These are phyloP conservation scores for Prunus mongolica DNA, from an alignment of 306 rosid genomes.

Conservation along the genomic window DNA sequence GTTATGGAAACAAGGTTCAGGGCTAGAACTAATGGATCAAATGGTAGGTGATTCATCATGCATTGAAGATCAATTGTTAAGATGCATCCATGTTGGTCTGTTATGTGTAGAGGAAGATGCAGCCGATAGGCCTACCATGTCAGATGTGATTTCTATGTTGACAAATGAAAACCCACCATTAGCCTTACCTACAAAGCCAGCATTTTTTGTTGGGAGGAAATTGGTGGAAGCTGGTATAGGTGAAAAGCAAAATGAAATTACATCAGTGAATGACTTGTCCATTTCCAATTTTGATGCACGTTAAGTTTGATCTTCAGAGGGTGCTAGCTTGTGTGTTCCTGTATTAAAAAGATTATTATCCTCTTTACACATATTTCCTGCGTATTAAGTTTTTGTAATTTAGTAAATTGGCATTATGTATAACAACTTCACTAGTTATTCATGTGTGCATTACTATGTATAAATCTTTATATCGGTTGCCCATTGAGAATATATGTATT, in stretches of 20 bases:
- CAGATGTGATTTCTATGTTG: slow-evolving; percentile 16
- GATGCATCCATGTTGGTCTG: slow-evolving; percentile 13
- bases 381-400: too few species aligned
- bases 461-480: too few species aligned
- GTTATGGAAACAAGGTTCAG: not conserved
- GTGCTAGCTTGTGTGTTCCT: too few species aligned
- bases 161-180: not conserved
- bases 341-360: too few species aligned
- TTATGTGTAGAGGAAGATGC: slow-evolving; percentile 18
- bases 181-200: slow-evolving; percentile 6
- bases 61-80: not conserved
- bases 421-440: too few species aligned
- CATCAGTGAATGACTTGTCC: slow-evolving; percentile 16
- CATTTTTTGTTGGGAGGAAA: not conserved
- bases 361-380: too few species aligned
- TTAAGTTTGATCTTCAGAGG: not conserved
- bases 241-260: not conserved
- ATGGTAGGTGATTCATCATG: not conserved
- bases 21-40: not conserved
- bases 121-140: slow-evolving; percentile 8
- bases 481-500: too few species aligned
- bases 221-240: not conserved
- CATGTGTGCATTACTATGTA: too few species aligned
- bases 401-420: too few species aligned
- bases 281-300: slow-evolving; percentile 2